Base-by-base conservation (phyloP, 352 stramenopile genomes). In the Globisporangium splendens region DNA sequence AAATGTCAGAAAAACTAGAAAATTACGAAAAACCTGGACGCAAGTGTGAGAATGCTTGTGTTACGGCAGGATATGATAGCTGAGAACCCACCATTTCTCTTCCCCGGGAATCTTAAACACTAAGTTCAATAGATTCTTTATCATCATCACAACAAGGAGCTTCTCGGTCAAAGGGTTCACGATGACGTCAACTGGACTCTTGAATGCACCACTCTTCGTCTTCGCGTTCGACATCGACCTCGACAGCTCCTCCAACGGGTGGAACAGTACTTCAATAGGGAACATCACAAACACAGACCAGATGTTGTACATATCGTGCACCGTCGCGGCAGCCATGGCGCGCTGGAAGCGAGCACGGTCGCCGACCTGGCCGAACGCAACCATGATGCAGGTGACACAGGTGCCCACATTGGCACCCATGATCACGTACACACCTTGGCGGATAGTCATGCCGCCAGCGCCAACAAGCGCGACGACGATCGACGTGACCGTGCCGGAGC, bases 371-470 rank as follows among this genome's bases (percentile, higher is more conserved):
- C 80, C 88, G 62, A 96, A 91, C 20, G 88, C 80, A 38, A 97
- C 87, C 68, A 97, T 96, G 48, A 90, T 96, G 60, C 88, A 96
- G 39, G 87, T 96, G 28, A 97, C 86, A 42, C 83, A 88, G 3
- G 84, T 94, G 48, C 90, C 91, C 54, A 92, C 87, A 70, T 97
- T 97, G 44, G 90, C 88, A n/a, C 90, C 90, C 84, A 97, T 96
- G 59, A 97, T 79, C 61, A 97, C 88, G 56, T 88, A 96, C 56
- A 97, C 93, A 20, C 71, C 90, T 57, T 89, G 73, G 6, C 86
- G 72, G 44, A 96, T 89, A 12, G 76, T 76, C 59, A 97, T 77
- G 13, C 77, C 73, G 8, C 70, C 70, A 4, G 86, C 72, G 46
- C 88, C 73, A 4, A 90, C 83, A 4, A 90, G 61, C 5, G 79